phyloP scores from a whole-genome alignment of 2,329 filamentous ascomycete species.

The Hymenoscyphus linearis region DNA sequence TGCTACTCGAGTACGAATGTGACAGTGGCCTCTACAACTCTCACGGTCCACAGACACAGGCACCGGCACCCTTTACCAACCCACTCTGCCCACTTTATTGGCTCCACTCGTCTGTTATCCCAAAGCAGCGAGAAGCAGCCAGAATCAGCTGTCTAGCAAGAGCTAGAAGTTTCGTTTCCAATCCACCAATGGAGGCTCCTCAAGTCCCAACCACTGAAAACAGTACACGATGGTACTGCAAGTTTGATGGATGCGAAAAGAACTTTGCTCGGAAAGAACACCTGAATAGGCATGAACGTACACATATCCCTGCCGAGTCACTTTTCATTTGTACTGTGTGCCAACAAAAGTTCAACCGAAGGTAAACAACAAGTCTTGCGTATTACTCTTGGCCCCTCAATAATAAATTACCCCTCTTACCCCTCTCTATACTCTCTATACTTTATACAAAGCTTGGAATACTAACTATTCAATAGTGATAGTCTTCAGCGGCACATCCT shows the following conservation, averaged over 20 bases:
- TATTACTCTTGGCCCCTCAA: background rate
- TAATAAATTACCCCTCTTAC: background rate
- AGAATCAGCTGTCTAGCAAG: background rate
- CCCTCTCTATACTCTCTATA: too few relatives aligned
- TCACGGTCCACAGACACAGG: too few relatives aligned
- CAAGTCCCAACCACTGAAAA: background rate
- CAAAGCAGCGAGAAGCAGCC: background rate
- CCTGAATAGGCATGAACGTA: slow-evolving; percentile 24
- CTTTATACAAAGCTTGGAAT: background rate
- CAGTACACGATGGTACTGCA: slow-evolving; percentile 13
- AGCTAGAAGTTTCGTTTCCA: background rate
- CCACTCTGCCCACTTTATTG: background rate
- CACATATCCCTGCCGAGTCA: slow-evolving; percentile 14
- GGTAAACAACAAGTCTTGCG: slow-evolving; percentile 11
- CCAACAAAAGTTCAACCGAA: slow-evolving; percentile 24
- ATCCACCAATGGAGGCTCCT: background rate
- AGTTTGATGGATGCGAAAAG: slow-evolving; percentile 21
- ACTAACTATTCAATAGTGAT: slow-evolving; percentile 17
- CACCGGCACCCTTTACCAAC: background rate
- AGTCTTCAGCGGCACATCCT: slow-evolving; percentile 26
- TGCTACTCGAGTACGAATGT: background rate
- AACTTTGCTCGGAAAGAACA: slow-evolving; percentile 27
- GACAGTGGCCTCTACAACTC: too few relatives aligned
- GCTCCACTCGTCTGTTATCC: background rate
- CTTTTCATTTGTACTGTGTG: slow-evolving; percentile 21